Base-by-base conservation (phyloP, 2,329 filamentous ascomycete genomes). In the Ilyonectria sp. region DNA sequence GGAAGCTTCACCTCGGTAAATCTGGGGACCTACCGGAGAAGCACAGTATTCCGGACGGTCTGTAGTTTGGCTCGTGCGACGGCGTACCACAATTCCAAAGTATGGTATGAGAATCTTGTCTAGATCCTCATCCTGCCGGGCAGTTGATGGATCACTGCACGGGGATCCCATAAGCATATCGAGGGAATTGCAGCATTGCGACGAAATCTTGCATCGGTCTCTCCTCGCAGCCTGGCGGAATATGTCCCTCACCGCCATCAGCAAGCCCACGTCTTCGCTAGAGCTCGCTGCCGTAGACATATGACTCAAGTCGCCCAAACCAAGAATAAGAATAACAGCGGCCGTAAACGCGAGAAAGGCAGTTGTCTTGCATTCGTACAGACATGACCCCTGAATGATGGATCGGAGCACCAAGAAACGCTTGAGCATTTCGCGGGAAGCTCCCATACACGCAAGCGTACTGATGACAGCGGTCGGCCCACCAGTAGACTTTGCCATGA, bases 351-450 rank as follows among this genome's bases (percentile, higher is more conserved):
- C 40, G 3, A 61, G 17, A 11, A 65, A 61, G 0, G 49, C 43
- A 6, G 49, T 65, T 5, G 63, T 60, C 50, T 65, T 65, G 56
- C 63, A 65, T 10, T 65, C 63, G 15, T 60, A 60, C 1, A 65
- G 40, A 26, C 10, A 55, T 2, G 26, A 15, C 0, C 56, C 50
- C 6, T 43, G 17, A 5, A 55, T 9, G 1, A 40, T 31, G 4
- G 56, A 43, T 3, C 40, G 56, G 13, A 65, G 56, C 3, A 60
- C 2, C 8, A 61, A n/a, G 19, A 65, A 65, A 5, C 63, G 50
- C 31, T 21, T 49, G 7, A 65, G 29, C 11, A 60, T 26, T 19
- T 65, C 49, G 1, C 63, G 49, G 3, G 56, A 54, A 15, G 63
- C 50, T 26, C 50, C 56, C 6, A 55, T 56, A 17, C 63, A 60